Percentiles rank a stretch among this genome's conserved stretches.
These are phyloP conservation scores for Cryphonectria carpinicola DNA, from an alignment of 2,329 filamentous ascomycete genomes.

Conservation along the genomic window DNA sequence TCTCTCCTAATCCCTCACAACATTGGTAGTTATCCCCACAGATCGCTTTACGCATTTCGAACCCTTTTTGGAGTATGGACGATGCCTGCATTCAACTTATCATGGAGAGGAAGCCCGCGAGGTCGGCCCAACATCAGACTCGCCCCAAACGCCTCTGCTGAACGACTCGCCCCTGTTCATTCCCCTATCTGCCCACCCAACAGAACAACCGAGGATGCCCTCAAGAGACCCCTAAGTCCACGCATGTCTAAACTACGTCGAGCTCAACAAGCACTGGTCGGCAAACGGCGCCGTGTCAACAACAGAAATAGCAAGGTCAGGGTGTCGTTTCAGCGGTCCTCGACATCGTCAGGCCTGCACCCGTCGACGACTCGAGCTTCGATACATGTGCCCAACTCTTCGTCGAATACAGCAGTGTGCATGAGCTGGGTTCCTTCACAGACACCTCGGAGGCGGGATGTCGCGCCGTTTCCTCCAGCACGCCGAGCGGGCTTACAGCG, in stretches of 20 bases:
- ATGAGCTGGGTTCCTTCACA: constrained; percentile 12
- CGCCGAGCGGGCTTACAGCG: background rate
- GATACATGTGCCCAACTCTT: constrained; percentile 1
- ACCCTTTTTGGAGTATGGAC: constrained; percentile 44
- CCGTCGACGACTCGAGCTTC: constrained; percentile 19
- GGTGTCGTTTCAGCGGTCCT: constrained; percentile 35
- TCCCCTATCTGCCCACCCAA: constrained; percentile 33
- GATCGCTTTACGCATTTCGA: constrained; percentile 27
- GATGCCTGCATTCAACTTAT: constrained; percentile 49
- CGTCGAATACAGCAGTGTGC: background rate
- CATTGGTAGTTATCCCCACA: constrained; percentile 36
- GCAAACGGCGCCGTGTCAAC: constrained; percentile 37
- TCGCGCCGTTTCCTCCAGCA: constrained; percentile 11
- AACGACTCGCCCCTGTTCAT: constrained; percentile 19
- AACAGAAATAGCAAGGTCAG: constrained; percentile 39
- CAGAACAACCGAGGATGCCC: constrained; percentile 38
- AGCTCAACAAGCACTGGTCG: constrained; percentile 43
- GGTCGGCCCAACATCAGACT: constrained; percentile 42
- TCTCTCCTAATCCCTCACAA: constrained; percentile 15
- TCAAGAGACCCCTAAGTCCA: constrained; percentile 38
- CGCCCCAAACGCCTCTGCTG: constrained; percentile 31
- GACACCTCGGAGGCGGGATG: constrained; percentile 26
- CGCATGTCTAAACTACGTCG: constrained; percentile 38
- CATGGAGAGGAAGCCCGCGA: constrained; percentile 49
- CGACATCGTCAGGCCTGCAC: constrained; percentile 28